These are phyloP conservation scores for Brachypodium distachyon DNA, from an alignment of 202 grass and related monocot genomes.

Conservation along the genomic window DNA sequence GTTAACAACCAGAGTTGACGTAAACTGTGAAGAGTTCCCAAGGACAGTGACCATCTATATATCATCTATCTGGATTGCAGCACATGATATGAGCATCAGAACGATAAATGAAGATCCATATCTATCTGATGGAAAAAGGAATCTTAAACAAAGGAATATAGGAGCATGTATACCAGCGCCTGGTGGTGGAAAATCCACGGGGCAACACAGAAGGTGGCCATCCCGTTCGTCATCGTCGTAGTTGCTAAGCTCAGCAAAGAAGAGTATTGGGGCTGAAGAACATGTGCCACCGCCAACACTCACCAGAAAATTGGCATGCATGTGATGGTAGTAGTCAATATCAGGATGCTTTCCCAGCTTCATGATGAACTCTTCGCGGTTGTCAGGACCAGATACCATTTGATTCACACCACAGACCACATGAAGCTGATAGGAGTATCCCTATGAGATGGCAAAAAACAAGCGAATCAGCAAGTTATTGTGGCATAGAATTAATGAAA, in stretches of 20 bases:
- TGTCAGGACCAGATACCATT: not conserved
- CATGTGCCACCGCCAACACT: not conserved
- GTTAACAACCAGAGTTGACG: too few species aligned
- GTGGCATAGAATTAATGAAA: not conserved
- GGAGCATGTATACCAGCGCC: not conserved
- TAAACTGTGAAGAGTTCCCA: too few species aligned
- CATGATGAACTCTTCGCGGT: too few species aligned
- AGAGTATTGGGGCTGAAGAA: not conserved
- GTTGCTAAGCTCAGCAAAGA: conserved; percentile 5
- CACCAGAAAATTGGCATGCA: not conserved
- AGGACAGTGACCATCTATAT: not conserved
- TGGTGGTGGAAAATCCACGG: not conserved
- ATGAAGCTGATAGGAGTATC: not conserved
- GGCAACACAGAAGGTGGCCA: not conserved
- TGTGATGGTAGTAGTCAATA: not conserved
- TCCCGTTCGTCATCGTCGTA: not conserved
- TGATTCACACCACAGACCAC: not conserved
- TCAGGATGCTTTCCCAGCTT: too few species aligned
- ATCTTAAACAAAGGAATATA: not conserved
- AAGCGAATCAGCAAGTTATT: not conserved
- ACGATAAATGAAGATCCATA: not conserved
- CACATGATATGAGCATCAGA: not conserved
- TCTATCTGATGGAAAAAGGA: not conserved
- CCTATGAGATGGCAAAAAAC: not conserved
- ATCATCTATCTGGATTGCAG: not conserved